Evolutionary conservation across 2,329 filamentous ascomycete genomes (phyloP), one percentile per base, ranked within the genome.

Genomic region (Penicillium sp.): DNA sequence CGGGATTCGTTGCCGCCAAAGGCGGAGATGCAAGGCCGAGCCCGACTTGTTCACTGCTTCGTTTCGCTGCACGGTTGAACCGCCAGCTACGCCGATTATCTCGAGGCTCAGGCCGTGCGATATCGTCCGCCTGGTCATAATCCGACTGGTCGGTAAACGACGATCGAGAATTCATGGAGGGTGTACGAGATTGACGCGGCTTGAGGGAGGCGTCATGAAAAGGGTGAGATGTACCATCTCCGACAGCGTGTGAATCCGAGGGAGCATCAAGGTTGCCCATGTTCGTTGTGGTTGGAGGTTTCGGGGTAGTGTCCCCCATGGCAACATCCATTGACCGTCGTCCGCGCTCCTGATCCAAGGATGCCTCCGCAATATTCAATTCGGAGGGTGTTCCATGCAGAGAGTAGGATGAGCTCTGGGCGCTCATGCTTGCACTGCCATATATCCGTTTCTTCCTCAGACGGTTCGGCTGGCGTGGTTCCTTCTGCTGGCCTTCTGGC

Each of bases 331-430:
- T 42, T 0, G 55, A 44, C 5, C 26, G 45, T 14, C 37, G 46
- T 13, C 67, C 66, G 26, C 59, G 53, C 4, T 52, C 55, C 13
- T 55, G 40, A 13, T 67, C 64, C 16, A 66, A 46, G 24, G 61
- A 50, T 31, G 60, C 44, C 20, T 56, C 50, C 26, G 31, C 14
- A 16, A 75, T 20, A 66, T 72, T 48, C 65, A 72, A 20, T 70
- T 79, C 64, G 11, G 60, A 64, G 7, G 66, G 63, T 13, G 62
- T 62, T 5, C 54, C 76, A 26, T 71, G 70, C n/a, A 95, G 73
- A 6, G 90, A 96, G 13, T 86, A 81, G 6, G 81, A 86, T 13
- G 93, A 97, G 63, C 90, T 96, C 54, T 95, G 89, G 0, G 91
- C 90, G 64, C 91, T 96, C 16, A 84, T 85, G 57, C 89, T 90